Evolutionary conservation across 106 monocot species (phyloP).

Genomic region (Allium cepa): DNA sequence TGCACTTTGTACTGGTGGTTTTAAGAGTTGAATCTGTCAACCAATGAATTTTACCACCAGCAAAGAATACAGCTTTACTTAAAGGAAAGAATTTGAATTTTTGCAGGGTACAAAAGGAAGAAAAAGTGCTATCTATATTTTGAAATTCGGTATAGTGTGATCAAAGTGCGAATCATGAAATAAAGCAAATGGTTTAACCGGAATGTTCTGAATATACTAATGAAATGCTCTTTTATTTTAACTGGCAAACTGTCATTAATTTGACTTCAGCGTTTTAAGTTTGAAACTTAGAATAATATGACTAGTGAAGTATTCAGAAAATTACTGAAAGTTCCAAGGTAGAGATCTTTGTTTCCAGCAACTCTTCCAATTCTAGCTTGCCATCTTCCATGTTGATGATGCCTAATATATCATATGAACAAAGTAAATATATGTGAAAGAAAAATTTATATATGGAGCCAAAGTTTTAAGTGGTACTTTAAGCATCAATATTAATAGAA

Average conservation of each 20-base stretch:
- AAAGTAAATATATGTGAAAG: not conserved
- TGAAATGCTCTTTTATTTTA: too few relatives aligned
- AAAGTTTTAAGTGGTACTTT: not conserved
- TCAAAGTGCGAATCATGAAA: not conserved
- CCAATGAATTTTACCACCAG: constrained; percentile 10
- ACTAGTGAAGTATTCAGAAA: constrained; percentile 1
- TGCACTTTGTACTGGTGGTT: not conserved
- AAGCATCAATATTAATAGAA: not conserved
- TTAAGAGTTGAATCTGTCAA: constrained; percentile 16
- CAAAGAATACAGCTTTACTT: constrained; percentile 27
- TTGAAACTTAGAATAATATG: too few relatives aligned
- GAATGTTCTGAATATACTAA: too few relatives aligned
- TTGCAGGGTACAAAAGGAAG: constrained; percentile 4
- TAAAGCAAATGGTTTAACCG: not conserved
- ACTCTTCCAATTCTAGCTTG: constrained; percentile 93
- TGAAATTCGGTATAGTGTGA: not conserved
- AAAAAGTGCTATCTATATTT: not conserved
- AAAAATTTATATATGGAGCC: not conserved
- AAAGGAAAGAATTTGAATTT: constrained; percentile 13
- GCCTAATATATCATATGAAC: constrained; percentile 27
- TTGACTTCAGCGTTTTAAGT: not conserved
- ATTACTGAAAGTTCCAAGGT: constrained; percentile 99
- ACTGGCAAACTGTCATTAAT: too few relatives aligned
- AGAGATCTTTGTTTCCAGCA: constrained; percentile 98
- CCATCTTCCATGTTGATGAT: constrained; percentile 99